These are phyloP conservation scores for Picochlorum sp. DNA, from an alignment of 139 green algal species.

Conservation along the genomic window DNA sequence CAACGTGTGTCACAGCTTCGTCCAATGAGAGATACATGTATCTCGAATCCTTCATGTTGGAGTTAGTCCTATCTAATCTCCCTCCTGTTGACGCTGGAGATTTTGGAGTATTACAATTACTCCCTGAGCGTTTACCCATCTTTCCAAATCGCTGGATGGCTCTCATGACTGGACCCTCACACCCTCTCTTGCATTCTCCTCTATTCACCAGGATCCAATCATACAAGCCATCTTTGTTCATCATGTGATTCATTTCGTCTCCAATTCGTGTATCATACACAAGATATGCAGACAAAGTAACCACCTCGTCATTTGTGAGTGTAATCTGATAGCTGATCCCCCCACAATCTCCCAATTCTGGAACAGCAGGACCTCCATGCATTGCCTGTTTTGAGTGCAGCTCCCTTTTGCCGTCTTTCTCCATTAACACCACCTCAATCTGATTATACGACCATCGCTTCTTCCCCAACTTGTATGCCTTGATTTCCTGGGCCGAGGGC, in stretches of 20 bases:
- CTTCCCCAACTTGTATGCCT: constrained; percentile 60
- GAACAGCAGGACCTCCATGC: constrained; percentile 6
- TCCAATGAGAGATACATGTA: constrained; percentile 59
- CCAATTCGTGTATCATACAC: constrained; percentile 29
- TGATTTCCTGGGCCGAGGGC: constrained; percentile 6
- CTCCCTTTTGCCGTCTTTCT: constrained; percentile 8
- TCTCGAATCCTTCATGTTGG: constrained; percentile 36
- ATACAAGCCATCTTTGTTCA: background rate
- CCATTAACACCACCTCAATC: constrained; percentile 27
- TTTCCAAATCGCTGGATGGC: constrained; percentile 55
- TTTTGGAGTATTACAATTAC: background rate
- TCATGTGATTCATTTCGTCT: background rate
- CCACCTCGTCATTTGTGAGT: constrained; percentile 25
- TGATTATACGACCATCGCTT: constrained; percentile 59
- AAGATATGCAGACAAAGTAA: constrained; percentile 35
- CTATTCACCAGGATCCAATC: constrained; percentile 33
- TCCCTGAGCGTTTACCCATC: constrained; percentile 28
- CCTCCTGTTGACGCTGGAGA: constrained; percentile 6
- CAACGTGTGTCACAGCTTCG: constrained; percentile 59
- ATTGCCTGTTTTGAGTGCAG: constrained; percentile 16
- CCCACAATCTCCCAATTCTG: background rate
- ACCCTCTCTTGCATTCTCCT: constrained; percentile 37
- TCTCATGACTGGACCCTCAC: constrained; percentile 47
- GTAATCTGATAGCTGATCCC: constrained; percentile 37
- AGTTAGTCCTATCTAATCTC: constrained; percentile 5